Conservation (phyloP, 805 yeast species). For the Pichia eremophila region DNA sequence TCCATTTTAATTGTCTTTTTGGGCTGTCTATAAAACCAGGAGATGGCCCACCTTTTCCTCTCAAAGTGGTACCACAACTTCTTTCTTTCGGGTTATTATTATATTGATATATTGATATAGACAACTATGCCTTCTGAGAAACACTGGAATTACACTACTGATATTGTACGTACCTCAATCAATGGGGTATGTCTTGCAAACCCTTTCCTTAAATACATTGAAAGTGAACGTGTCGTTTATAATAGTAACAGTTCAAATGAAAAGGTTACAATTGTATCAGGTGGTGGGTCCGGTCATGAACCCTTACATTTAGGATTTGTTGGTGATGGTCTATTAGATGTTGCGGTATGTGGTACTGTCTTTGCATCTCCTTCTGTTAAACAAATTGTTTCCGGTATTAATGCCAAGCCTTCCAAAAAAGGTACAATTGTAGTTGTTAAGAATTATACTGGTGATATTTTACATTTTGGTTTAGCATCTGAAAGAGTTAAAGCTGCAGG, state of each 20-base stretch:
- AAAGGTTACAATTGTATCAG: constrained; percentile 69
- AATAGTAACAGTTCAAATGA: constrained; percentile 27
- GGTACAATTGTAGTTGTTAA: constrained; percentile 79
- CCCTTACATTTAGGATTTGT: constrained; percentile 90
- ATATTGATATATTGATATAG: too few relatives aligned
- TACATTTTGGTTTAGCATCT: constrained; percentile 87
- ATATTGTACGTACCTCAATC: constrained; percentile 7
- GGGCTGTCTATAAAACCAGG: too few relatives aligned
- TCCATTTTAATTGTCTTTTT: too few relatives aligned
- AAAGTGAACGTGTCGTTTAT: constrained; percentile 47
- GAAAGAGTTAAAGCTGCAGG: constrained; percentile 82
- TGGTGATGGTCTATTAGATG: constrained; percentile 73
- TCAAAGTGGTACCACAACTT: too few relatives aligned
- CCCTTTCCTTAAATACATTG: constrained; percentile 45
- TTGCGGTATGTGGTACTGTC: constrained; percentile 84
- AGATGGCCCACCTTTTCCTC: too few relatives aligned
- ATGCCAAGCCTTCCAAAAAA: constrained; percentile 41
- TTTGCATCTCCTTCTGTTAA: constrained; percentile 87
- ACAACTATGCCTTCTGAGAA: constrained; percentile 5
- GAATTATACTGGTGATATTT: constrained; percentile 90
- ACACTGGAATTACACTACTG: constrained; percentile 9
- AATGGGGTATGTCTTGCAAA: constrained; percentile 26
- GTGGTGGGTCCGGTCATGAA: constrained; percentile 96
- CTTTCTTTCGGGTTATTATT: too few relatives aligned
- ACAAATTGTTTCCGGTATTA: constrained; percentile 67